Evolutionary conservation across 2,329 filamentous ascomycete genomes (phyloP), one percentile per base, ranked within the genome.

Genomic region (Pseudopyricularia javanii): DNA sequence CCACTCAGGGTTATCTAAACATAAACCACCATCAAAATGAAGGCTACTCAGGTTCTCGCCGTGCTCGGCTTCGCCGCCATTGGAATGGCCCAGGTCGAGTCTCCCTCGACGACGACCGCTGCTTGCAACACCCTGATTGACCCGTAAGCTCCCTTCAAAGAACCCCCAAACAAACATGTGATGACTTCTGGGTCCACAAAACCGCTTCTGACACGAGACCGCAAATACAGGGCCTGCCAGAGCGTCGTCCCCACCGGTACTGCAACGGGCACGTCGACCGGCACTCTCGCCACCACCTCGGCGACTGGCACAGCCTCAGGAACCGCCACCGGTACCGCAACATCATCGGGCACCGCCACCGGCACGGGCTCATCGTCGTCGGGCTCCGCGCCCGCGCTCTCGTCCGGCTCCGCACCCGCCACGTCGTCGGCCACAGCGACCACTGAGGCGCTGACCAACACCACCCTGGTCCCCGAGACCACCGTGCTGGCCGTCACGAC

Each of bases 291-390:
- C 57, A 68, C 17, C 68, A 71, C 50, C 64, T 62, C 8, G 68
- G 71, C 55, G 68, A 71, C 59, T 70, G 68, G 65, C 60, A 56
- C 47, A 40, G 52, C 35, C 24, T 34, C 52, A 6, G 17, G 32
- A 35, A 56, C 50, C 6, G 54, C 35, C 28, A 26, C 35, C 11
- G 9, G 26, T 47, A 28, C 37, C 20, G 17, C 35, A 7, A 17
- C n/a, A n/a, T n/a, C 50, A 3, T n/a, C 50, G 7, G 17, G 26
- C 9, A 34, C n/a, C n/a, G 22, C 17, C 3, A 43, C 6, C 2
- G 35, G 33, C 24, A 32, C 33, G 24, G 35, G 22, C 22, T n/a
- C 14, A 24, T 12, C 47, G 8, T 12, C 9, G 8, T n/a, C 22
- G 4, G 47, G 22, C 11, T 28, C 47, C 3, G 2, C 47, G 4